Evolutionary conservation across 2,329 filamentous ascomycete species (phyloP), one percentile per base, ranked within the genome.

Genomic region (Sphaceloma murrayae): DNA sequence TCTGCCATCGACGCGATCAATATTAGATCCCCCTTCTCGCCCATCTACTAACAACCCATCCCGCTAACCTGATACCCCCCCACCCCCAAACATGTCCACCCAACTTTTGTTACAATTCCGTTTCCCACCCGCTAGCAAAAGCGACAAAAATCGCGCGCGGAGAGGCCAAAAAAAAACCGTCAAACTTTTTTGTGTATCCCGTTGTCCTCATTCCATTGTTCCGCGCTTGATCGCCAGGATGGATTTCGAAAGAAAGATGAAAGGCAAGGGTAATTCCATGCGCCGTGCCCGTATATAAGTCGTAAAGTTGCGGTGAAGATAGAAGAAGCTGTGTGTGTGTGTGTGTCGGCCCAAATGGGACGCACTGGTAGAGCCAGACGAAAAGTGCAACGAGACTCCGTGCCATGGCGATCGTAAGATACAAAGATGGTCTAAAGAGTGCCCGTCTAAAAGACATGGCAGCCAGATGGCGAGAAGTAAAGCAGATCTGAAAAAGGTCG

Each of bases 61-160:
- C n/a, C n/a, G n/a, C n/a, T n/a, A n/a, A n/a, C n/a, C n/a, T n/a
- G n/a, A n/a, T n/a, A n/a, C n/a, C n/a, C n/a, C n/a, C n/a, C n/a
- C n/a, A n/a, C n/a, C n/a, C n/a, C n/a, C n/a, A n/a, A n/a, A n/a
- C n/a, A n/a, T n/a, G n/a, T n/a, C n/a, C 19, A 40, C 36, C 36
- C 36, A 39, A 24, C 18, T 40, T 39, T 40, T 40, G 21, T 29
- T 40, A 40, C 36, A 40, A 29, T 13, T n/a, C n/a, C n/a, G n/a
- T n/a, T n/a, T n/a, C n/a, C n/a, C n/a, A n/a, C n/a, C n/a, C n/a
- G n/a, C n/a, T n/a, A n/a, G n/a, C n/a, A n/a, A n/a, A n/a, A n/a
- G n/a, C n/a, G n/a, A n/a, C n/a, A n/a, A n/a, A n/a, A n/a, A n/a
- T 19, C 7, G 22, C 24, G 19, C 13, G 19, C 21, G 34, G 5